These are phyloP conservation scores for Catunica adiposa DNA, from an alignment of 2,329 filamentous ascomycete species.

Conservation along the genomic window DNA sequence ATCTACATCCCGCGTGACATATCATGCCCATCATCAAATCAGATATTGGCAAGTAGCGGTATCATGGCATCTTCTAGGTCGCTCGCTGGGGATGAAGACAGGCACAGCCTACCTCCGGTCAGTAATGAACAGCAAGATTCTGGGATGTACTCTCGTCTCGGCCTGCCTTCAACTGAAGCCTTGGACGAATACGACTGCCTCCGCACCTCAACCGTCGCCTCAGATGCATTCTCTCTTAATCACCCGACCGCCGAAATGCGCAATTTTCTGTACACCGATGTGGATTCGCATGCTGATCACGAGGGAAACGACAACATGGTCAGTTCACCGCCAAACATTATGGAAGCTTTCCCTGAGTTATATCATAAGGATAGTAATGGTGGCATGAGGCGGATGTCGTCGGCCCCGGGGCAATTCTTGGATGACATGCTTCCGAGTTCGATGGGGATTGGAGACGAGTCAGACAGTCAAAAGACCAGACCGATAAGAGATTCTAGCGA, in stretches of 20 bases:
- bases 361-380: neutral
- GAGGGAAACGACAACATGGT: neutral
- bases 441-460: constrained; percentile 6
- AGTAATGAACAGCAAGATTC: neutral
- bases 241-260: constrained; percentile 1
- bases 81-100: neutral
- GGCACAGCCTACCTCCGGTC: neutral
- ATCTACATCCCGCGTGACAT: too few relatives aligned
- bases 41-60: too few relatives aligned
- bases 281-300: neutral
- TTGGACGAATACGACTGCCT: constrained; percentile 10
- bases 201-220: constrained; percentile 10
- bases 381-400: neutral
- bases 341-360: neutral
- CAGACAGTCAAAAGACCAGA: constrained; percentile 12
- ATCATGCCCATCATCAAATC: too few relatives aligned
- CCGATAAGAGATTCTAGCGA: neutral
- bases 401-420: constrained; percentile 6
- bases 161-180: constrained; percentile 8
- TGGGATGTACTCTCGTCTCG: constrained; percentile 7
- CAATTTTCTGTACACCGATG: constrained; percentile 6
- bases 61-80: neutral
- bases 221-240: neutral
- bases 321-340: constrained; percentile 3
- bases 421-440: constrained; percentile 12